Evolutionary conservation across 768 basidiomycete species (phyloP).

Genomic region (Tulasnella calospora): DNA sequence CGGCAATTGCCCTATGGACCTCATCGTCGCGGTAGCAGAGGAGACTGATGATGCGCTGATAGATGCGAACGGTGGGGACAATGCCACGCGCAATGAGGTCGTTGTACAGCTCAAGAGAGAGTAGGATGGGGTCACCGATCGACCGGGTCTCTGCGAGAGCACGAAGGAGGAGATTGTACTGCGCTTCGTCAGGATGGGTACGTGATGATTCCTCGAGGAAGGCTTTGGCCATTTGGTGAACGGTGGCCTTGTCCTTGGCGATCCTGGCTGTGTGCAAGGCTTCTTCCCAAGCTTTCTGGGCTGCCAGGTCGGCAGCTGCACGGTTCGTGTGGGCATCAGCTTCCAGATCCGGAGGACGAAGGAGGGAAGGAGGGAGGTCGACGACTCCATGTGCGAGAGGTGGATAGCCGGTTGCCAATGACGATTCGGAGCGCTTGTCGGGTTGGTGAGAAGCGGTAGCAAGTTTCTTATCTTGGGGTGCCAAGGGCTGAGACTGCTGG

Average conservation of each 20-base stretch:
- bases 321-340: background rate
- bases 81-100: slow-evolving; percentile 59
- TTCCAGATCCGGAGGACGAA: background rate
- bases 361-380: background rate
- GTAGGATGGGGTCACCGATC: slow-evolving; percentile 51
- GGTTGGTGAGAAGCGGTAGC: slow-evolving; percentile 29
- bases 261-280: background rate
- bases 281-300: slow-evolving; percentile 15
- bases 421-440: slow-evolving; percentile 41
- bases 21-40: slow-evolving; percentile 67
- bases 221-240: slow-evolving; percentile 2
- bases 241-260: background rate
- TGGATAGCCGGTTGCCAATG: slow-evolving; percentile 33
- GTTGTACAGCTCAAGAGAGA: slow-evolving; percentile 65
- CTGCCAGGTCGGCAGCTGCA: background rate
- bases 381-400: slow-evolving; percentile 52
- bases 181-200: slow-evolving; percentile 30
- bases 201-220: slow-evolving; percentile 3
- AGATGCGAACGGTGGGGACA: slow-evolving; percentile 59
- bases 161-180: slow-evolving; percentile 61
- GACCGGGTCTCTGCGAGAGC: slow-evolving; percentile 42
- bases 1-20: slow-evolving; percentile 45
- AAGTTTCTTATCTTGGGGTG: background rate
- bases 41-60: slow-evolving; percentile 54
- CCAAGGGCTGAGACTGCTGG: background rate